Percentiles rank a stretch among this genome's conserved stretches.
Evolutionary conservation across 257 asterid genomes (phyloP).

Genomic region (Solanum gracilifrons): DNA sequence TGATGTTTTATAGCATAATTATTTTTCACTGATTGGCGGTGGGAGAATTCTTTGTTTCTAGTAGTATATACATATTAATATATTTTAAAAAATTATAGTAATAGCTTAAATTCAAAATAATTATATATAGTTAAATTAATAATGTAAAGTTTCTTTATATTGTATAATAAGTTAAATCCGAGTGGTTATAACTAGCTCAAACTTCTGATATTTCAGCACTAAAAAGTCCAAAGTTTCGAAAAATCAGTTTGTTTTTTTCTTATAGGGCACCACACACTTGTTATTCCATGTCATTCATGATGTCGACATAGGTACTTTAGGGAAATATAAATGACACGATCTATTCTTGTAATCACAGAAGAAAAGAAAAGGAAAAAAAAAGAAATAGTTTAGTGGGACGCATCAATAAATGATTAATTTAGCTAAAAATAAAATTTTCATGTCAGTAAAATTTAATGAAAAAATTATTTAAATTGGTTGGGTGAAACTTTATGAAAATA

Average conservation of each 20-base stretch:
- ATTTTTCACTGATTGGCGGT: too few species aligned
- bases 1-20: too few species aligned
- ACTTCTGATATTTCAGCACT: neutral
- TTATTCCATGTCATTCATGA: neutral
- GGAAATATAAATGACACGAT: neutral
- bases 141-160: neutral
- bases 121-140: neutral
- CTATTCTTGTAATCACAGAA: neutral
- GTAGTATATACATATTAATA: neutral
- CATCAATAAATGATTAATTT: too few species aligned
- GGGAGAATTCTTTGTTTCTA: too few species aligned
- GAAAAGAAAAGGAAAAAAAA: neutral
- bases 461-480: too few species aligned
- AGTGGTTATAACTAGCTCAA: neutral
- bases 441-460: too few species aligned
- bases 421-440: too few species aligned
- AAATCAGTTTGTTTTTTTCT: neutral
- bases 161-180: neutral
- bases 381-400: too few species aligned
- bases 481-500: too few species aligned
- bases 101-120: neutral
- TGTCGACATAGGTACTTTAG: neutral
- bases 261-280: neutral
- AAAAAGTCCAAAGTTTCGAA: neutral
- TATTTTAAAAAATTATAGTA: neutral